Evolutionary conservation across 2,329 filamentous ascomycete genomes (phyloP).

Genomic region (Aspergillus ustus): DNA sequence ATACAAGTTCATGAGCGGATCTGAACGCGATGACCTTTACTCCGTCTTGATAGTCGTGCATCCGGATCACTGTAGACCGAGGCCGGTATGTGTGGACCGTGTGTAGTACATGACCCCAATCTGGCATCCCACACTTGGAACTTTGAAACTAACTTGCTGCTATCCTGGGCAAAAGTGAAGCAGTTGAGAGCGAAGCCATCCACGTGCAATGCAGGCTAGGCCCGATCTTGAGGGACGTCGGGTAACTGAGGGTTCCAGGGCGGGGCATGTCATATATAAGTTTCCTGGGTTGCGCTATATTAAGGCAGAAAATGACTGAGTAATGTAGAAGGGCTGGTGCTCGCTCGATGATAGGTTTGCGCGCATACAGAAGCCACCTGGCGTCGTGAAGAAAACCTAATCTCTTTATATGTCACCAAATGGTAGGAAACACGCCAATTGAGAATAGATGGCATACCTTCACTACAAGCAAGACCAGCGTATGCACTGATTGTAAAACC

Average conservation of each 20-base stretch:
- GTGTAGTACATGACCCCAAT: neutral
- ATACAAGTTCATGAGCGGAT: neutral
- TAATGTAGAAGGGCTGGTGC: neutral
- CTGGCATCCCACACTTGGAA: neutral
- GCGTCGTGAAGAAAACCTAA: neutral
- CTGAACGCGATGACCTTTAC: neutral
- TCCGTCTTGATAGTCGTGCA: neutral
- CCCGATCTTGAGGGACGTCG: neutral
- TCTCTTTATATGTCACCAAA: too few species aligned
- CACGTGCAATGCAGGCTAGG: neutral
- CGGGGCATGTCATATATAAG: neutral
- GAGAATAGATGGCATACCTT: neutral
- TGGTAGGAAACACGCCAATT: neutral
- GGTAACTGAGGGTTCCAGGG: neutral
- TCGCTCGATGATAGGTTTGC: neutral
- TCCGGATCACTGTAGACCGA: neutral
- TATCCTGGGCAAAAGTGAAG: neutral
- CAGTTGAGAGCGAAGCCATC: neutral
- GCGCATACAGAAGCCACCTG: neutral
- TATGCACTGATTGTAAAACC: neutral
- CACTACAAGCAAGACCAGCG: neutral
- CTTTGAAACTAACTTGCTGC: neutral
- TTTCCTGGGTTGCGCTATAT: neutral
- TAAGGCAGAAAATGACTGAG: neutral
- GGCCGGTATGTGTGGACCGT: neutral